Base-by-base conservation (phyloP, 78 protist genomes). In the Dictyostelium brefeldianum region DNA sequence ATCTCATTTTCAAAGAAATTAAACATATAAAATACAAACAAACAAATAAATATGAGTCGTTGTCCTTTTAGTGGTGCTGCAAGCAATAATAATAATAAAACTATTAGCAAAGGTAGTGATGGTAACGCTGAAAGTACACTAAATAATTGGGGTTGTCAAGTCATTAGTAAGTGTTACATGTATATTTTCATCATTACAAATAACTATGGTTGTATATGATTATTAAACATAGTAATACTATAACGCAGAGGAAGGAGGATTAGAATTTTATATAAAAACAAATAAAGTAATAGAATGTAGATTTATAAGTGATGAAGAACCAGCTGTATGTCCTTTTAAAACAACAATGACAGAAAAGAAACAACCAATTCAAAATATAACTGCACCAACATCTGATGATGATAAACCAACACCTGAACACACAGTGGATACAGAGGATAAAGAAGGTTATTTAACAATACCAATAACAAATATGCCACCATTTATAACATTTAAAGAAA, bases 401-500 rank as follows among this genome's bases (percentile, higher is more conserved):
- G n/a, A n/a, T n/a, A n/a, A n/a, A 1, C 22, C 73, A 64, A 64
- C 31, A 64, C 6, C 2, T 10, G 9, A 65, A 10, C 11, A 59
- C n/a, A 22, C 8, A 25, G 36, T 59, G 0, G 75, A 27, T 36
- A 3, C 43, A 31, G 7, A 29, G 18, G 75, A 67, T 5, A 17
- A 67, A 12, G 75, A 67, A 12, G 75, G 75, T 17, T 31, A 67
- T 67, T 67, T 67, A n/a, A 71, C 36, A 5, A 17, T 71, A 71
- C 79, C 79, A 41, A 41, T 71, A 46, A 14, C 10, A 43, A 71
- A 71, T 43, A 71, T 71, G 79, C 79, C 79, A 43, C 79, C 54
- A 71, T 71, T 71, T 71, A 20, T 71, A 71, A 71, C 79, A 31
- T 43, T 71, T n/a, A 43, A 31, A 71, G 79, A 71, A 46, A 18